Evolutionary conservation across 495 filamentous ascomycete species (phyloP).

Genomic region (Geoglossum glabrum): DNA sequence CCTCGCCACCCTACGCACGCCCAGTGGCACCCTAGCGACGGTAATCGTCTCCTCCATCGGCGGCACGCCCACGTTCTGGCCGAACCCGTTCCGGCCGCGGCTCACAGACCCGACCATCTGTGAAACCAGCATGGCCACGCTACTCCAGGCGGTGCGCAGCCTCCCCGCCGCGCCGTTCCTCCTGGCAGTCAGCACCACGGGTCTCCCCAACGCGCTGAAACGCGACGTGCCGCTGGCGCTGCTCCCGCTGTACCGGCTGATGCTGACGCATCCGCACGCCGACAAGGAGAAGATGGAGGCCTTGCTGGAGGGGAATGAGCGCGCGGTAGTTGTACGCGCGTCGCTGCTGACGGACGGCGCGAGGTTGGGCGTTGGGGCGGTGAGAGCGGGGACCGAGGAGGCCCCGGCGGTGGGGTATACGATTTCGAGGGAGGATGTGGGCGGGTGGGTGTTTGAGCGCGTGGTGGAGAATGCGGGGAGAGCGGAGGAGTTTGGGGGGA

Average conservation of each 20-base stretch:
- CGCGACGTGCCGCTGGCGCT: conserved; percentile 33
- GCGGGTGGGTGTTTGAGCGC: conserved; percentile 2
- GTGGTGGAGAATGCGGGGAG: conserved; percentile 2
- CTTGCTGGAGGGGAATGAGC: conserved; percentile 11
- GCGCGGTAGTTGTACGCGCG: conserved; percentile 29
- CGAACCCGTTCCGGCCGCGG: conserved; percentile 14
- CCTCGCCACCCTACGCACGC: neutral
- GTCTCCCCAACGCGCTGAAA: conserved; percentile 20
- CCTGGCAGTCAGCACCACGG: conserved; percentile 32
- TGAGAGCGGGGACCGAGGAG: neutral
- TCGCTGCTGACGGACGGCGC: conserved; percentile 19
- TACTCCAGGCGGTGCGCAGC: conserved; percentile 24
- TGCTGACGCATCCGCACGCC: conserved; percentile 29
- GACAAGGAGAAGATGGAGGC: conserved; percentile 44
- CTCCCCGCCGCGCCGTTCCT: conserved; percentile 19
- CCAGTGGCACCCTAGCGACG: conserved; percentile 11
- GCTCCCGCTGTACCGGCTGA: conserved; percentile 28
- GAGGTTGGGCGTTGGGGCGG: neutral
- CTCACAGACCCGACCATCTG: conserved; percentile 39
- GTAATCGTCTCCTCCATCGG: conserved; percentile 19
- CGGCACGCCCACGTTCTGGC: conserved; percentile 10
- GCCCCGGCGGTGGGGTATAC: conserved; percentile 4
- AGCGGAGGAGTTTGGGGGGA: conserved; percentile 12
- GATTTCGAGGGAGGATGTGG: conserved; percentile 1
- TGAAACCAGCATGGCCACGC: conserved; percentile 23